Evolutionary conservation across 352 stramenopile genomes (phyloP).

Genomic region (Phytophthora melonis): DNA sequence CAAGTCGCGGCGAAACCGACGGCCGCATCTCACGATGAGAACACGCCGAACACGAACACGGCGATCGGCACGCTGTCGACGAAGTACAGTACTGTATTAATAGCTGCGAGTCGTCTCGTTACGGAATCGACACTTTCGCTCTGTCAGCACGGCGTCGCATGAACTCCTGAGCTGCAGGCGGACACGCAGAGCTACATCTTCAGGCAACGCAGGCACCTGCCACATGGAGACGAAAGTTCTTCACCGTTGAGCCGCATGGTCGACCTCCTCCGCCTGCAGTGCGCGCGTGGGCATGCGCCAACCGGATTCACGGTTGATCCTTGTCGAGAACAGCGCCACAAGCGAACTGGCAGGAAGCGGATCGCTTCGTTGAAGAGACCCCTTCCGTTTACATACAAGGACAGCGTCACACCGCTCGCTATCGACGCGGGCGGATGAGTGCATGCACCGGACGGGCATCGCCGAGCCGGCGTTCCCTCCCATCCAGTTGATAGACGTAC

Average conservation of each 20-base stretch:
- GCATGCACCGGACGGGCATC: not conserved
- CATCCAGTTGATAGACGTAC: slow-evolving; percentile 42
- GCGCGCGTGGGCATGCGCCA: not conserved
- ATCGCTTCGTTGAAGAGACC: too few species aligned
- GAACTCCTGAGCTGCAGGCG: not conserved
- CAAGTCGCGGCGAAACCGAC: slow-evolving; percentile 16
- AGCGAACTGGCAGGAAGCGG: too few species aligned
- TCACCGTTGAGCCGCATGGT: not conserved
- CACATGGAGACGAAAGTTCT: not conserved
- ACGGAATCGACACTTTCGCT: not conserved
- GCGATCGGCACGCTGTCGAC: slow-evolving; percentile 12
- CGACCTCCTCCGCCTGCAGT: not conserved
- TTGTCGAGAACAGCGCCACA: not conserved
- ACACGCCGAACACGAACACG: slow-evolving; percentile 24
- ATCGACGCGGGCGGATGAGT: not conserved
- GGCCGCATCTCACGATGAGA: slow-evolving; percentile 8
- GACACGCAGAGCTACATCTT: not conserved
- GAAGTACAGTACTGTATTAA: too few species aligned
- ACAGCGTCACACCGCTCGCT: not conserved
- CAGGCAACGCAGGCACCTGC: not conserved
- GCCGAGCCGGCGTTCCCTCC: slow-evolving; percentile 21
- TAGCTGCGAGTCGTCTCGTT: not conserved
- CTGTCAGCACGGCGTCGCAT: not conserved
- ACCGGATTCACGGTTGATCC: slow-evolving; percentile 1
- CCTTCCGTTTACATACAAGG: not conserved